These are phyloP conservation scores for Pyrus communis DNA, from an alignment of 306 rosid genomes.

Conservation along the genomic window DNA sequence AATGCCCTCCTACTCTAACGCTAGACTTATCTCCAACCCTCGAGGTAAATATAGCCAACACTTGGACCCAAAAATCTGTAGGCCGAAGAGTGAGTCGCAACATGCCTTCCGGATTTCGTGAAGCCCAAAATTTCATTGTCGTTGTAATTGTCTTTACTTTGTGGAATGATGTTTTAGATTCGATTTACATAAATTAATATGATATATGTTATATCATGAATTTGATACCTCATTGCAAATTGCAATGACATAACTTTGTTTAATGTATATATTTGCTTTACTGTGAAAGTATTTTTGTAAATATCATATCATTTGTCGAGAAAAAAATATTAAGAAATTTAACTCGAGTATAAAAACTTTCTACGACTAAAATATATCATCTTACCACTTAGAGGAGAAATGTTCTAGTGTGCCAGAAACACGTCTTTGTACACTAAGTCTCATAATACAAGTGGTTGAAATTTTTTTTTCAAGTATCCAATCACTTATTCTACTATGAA, in stretches of 20 bases:
- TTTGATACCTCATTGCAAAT: background rate
- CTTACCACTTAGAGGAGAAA: background rate
- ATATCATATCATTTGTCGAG: background rate
- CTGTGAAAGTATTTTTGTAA: too few species aligned
- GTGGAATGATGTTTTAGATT: too few species aligned
- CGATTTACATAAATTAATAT: too few species aligned
- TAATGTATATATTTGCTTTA: background rate
- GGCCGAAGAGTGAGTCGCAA: background rate
- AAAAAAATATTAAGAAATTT: background rate
- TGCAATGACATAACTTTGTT: too few species aligned
- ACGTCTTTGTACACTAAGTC: too few species aligned
- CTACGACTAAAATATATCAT: conserved; percentile 14
- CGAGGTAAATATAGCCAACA: background rate
- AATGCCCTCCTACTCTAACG: conserved; percentile 30
- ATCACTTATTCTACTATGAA: too few species aligned
- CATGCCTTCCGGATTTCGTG: background rate
- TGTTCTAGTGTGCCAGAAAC: too few species aligned
- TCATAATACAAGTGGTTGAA: too few species aligned
- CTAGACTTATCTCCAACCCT: conserved; percentile 17
- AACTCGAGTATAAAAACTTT: conserved; percentile 9
- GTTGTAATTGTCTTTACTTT: background rate
- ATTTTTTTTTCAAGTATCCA: too few species aligned
- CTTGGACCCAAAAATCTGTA: background rate
- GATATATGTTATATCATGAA: too few species aligned
- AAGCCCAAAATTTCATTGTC: background rate